Evolutionary conservation across 2,329 filamentous ascomycete genomes (phyloP), one percentile per base, ranked within the genome.

Genomic region (Pleomassaria siparia): DNA sequence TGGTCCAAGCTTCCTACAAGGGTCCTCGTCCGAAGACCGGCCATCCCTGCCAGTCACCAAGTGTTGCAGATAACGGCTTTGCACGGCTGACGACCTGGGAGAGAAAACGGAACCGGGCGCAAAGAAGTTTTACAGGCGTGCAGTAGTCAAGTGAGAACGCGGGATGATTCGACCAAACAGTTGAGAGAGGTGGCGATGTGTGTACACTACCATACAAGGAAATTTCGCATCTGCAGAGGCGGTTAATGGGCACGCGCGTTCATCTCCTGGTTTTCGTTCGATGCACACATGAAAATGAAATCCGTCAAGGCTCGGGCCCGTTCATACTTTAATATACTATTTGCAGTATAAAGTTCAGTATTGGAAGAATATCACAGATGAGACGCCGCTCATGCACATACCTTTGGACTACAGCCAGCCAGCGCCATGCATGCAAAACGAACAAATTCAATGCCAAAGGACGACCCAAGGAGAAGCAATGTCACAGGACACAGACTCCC

Each of bases 1-100:
- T 51, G 53, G 53, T 36, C 55, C 47, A 54, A 58, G 53, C 55
- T 55, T 35, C 44, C 36, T n/a, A n/a, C n/a, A n/a, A n/a, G n/a
- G n/a, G n/a, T n/a, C n/a, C 8, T 4, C 30, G 13, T 43, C 42
- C 53, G 46, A 46, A 53, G 42, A 16, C 54, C 53, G 53, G 55
- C 47, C 49, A 43, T 43, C 36, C 44, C 51, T 44, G 28, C 40
- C 18, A 20, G 6, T 18, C n/a, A n/a, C n/a, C n/a, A n/a, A n/a
- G n/a, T n/a, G n/a, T n/a, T n/a, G n/a, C n/a, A n/a, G n/a, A 46
- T 24, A 43, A 40, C 48, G 36, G 35, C 35, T 37, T 37, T 37
- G 35, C 35, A 37, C 35, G 35, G 35, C 28, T 50, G 47, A 50
- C 32, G 13, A 4, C n/a, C n/a, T n/a, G n/a, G n/a, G 44, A 20